Evolutionary conservation across 352 stramenopile species (phyloP), one percentile per base, ranked within the genome.

Genomic region (Bremia lactucae): DNA sequence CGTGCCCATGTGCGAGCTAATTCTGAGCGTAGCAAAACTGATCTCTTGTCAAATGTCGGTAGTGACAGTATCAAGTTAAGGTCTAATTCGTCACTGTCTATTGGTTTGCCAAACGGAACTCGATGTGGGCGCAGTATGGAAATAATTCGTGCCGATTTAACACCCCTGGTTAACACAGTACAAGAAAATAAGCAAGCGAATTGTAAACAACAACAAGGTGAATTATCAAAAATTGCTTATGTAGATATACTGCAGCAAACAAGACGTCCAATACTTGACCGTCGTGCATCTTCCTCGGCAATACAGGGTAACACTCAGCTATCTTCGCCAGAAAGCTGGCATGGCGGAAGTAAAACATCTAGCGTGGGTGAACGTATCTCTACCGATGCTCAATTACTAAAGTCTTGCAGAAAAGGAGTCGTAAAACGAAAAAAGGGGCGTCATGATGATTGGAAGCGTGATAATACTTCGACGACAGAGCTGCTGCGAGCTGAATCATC

Each of bases 211-310:
- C 56, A 73, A 14, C 49, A 40, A 31, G 24, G 8, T 13, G 19
- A 40, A n/a, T 16, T 37, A 1, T 43, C 48, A 14, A 19, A 48
- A 39, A 31, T 41, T 15, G 41, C 29, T 10, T 42, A 54, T 13
- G 61, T 65, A 19, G 52, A 39, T 37, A 57, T 34, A 22, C 52
- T 42, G 6, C 36, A 34, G 26, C 29, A 13, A 46, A 45, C 22
- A 5, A 51, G 19, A 25, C 52, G 66, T 2, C 62, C 51, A 18
- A 43, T 22, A 6, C 60, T 83, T 10, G 68, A 83, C 48, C 68
- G 70, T 16, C 68, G 71, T 26, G 51, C 56, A 4, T 83, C 73
- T 2, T 77, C 77, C 36, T 61, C 49, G 24, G 55, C 36, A 11
- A 25, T 53, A 13, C 20, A 37, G 34, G 53, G 55, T 28, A 39